Evolutionary conservation across 2,329 filamentous ascomycete genomes (phyloP).

Genomic region (Alternaria sp.): DNA sequence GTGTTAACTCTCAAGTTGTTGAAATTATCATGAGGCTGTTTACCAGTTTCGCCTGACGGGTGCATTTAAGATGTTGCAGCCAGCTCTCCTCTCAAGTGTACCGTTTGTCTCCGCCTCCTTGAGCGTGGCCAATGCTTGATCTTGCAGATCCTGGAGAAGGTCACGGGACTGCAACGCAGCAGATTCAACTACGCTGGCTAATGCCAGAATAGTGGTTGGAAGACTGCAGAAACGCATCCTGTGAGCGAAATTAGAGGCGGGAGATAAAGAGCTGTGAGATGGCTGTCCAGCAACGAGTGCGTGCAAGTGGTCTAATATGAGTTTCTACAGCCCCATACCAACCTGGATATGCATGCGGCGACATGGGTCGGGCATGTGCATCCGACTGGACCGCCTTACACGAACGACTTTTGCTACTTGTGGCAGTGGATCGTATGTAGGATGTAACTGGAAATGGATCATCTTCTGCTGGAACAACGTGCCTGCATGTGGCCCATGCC

Average conservation of each 20-base stretch:
- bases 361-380: constrained; percentile 6
- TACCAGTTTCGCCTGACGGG: constrained; percentile 25
- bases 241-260: too few species aligned
- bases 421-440: not conserved
- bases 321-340: not conserved
- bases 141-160: constrained; percentile 20
- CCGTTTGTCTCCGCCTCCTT: constrained; percentile 13
- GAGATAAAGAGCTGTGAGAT: not conserved
- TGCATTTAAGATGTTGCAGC: too few species aligned
- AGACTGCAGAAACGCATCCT: constrained; percentile 3
- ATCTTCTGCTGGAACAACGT: too few species aligned
- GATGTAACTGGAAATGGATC: not conserved
- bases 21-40: not conserved
- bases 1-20: too few species aligned
- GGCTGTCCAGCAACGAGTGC: not conserved
- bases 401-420: not conserved
- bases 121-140: constrained; percentile 17
- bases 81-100: constrained; percentile 7
- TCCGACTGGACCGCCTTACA: constrained; percentile 1
- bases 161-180: constrained; percentile 17
- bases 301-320: not conserved
- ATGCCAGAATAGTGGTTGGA: constrained; percentile 12
- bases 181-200: constrained; percentile 15
- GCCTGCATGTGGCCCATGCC: too few species aligned
- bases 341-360: constrained; percentile 2